These are phyloP conservation scores for Stipa capillata DNA, from an alignment of 176 grass and related monocot genomes.

Conservation along the genomic window DNA sequence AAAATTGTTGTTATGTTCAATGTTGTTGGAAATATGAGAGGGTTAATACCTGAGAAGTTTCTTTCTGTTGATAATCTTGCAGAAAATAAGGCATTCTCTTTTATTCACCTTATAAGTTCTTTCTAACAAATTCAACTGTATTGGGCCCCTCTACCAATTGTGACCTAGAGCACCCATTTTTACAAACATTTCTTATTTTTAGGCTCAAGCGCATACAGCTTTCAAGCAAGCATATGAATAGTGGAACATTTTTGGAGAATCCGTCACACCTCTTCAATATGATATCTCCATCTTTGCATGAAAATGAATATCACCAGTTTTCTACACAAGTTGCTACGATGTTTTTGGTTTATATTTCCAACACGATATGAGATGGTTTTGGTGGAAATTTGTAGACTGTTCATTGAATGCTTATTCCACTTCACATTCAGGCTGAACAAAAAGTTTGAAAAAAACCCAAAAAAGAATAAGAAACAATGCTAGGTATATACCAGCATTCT, in stretches of 20 bases:
- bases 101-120: not conserved
- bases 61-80: constrained; percentile 42
- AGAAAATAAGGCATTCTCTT: constrained; percentile 54
- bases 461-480: no score
- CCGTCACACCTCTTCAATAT: constrained; percentile 20
- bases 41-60: constrained; percentile 49
- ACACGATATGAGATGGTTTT: no score
- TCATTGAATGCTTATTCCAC: no score
- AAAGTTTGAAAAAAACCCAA: no score
- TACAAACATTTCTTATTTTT: constrained; percentile 19
- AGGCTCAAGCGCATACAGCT: constrained; percentile 50
- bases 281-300: constrained; percentile 28
- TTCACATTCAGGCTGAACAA: no score
- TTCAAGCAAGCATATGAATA: constrained; percentile 68
- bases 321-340: constrained; percentile 25
- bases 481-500: no score
- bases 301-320: constrained; percentile 39
- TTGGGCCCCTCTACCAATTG: not conserved
- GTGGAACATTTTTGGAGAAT: constrained; percentile 41
- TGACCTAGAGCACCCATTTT: not conserved
- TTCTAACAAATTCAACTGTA: not conserved
- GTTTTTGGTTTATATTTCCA: constrained; percentile 47
- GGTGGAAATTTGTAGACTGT: no score
- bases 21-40: constrained; percentile 67
- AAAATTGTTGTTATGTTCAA: constrained; percentile 65